These are phyloP conservation scores for Diutina sp. DNA, from an alignment of 1,139 yeast species.

Conservation along the genomic window DNA sequence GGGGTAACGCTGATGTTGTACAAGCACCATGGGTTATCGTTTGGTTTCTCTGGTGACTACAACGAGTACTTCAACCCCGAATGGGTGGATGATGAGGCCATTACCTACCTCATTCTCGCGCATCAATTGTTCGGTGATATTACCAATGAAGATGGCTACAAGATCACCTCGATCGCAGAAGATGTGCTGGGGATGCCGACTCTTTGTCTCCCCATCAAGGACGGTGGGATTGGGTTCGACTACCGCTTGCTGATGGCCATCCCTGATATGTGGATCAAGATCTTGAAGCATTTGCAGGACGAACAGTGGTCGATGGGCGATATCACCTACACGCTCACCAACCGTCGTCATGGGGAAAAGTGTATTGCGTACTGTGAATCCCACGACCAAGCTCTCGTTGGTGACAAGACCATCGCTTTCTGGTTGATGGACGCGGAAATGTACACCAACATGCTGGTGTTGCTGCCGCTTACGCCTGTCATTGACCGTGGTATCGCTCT, in stretches of 20 bases:
- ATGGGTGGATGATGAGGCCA: conserved; percentile 80
- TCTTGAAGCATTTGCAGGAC: conserved; percentile 70
- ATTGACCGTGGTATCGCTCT: conserved; percentile 83
- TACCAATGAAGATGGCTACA: conserved; percentile 19
- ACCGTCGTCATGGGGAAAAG: conserved; percentile 79
- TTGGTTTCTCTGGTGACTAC: conserved; percentile 85
- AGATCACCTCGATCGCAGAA: conserved; percentile 78
- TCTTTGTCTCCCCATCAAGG: conserved; percentile 55
- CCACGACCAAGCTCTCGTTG: conserved; percentile 95
- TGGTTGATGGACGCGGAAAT: conserved; percentile 98
- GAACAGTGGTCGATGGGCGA: conserved; percentile 87
- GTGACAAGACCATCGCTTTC: conserved; percentile 91
- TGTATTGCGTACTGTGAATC: conserved; percentile 92
- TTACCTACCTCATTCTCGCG: conserved; percentile 78
- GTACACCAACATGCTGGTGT: conserved; percentile 88
- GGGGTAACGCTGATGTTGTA: conserved; percentile 95
- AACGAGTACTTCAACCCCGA: conserved; percentile 77
- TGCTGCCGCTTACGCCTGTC: conserved; percentile 61
- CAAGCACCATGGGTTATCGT: conserved; percentile 82
- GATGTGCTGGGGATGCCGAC: conserved; percentile 98
- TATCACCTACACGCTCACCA: conserved; percentile 72
- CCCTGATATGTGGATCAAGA: conserved; percentile 98
- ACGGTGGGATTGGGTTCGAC: conserved; percentile 90
- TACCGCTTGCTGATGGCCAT: conserved; percentile 93
- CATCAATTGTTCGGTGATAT: conserved; percentile 57